Base-by-base conservation (phyloP, 2,329 filamentous ascomycete species). In the Diaporthe humulicola region DNA sequence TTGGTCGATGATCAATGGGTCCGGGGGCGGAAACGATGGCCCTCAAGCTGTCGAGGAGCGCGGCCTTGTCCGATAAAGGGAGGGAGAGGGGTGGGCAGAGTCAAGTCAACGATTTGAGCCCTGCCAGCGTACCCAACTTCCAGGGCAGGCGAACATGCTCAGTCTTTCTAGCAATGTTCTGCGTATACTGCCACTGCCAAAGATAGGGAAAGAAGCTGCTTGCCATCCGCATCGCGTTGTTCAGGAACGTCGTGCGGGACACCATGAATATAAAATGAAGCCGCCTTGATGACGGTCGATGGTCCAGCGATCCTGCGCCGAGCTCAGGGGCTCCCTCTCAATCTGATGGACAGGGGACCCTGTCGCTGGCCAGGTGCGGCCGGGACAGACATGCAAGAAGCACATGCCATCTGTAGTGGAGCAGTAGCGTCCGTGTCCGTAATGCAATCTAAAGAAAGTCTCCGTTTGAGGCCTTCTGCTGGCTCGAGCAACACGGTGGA, bases 381-480 rank as follows among this genome's bases (percentile, higher is more conserved):
- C 73, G 74, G 71, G 66, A 66, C 42, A 66, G 71, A 70, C 56
- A 48, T 74, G 57, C 74, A 60, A 69, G 56, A 48, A 73, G 71
- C 71, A 58, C 71, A 75, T 73, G 71, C 74, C 74, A 75, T 56
- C 52, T 74, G 72, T 70, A 74, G 74, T 76, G 74, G 74, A 74
- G 74, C 74, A 48, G 52, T 72, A 67, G 72, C 42, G 72, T 71
- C 74, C 74, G 73, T 74, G 71, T 72, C 74, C 73, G 64, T 58
- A 74, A 71, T 74, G 75, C 75, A 76, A 76, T 76, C 58, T 72
- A 72, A 64, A 33, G 67, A 75, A 76, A 76, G 70, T 70, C 75
- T 74, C 75, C 75, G 75, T 76, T 76, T 76, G 66, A 64, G 67
- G 56, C 67, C 48, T 12, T 48, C 36, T 48, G 72, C 58, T 52